Percentiles rank a stretch among this genome's conserved stretches.
Conservation (phyloP, 768 basidiomycete species). For the Gymnopilus junonius region DNA sequence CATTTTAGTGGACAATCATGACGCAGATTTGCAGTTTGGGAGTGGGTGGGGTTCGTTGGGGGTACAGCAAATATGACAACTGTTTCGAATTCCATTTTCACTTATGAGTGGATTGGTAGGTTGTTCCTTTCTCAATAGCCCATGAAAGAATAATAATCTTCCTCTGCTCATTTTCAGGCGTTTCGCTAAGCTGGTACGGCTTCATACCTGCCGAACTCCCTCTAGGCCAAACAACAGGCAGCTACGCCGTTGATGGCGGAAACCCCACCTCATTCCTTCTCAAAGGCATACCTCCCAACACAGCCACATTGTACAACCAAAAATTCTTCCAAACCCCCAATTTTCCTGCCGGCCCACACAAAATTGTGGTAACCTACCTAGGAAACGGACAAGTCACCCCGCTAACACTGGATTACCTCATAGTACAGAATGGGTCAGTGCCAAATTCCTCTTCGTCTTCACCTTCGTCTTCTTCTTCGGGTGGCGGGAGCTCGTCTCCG, state of each 20-base stretch:
- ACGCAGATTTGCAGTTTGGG: slow-evolving; percentile 25
- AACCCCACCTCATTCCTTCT: slow-evolving; percentile 21
- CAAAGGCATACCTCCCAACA: slow-evolving; percentile 16
- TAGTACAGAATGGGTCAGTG: slow-evolving; percentile 24
- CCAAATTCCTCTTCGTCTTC: neutral
- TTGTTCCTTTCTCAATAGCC: neutral
- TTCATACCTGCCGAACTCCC: slow-evolving; percentile 24
- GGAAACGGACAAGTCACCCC: slow-evolving; percentile 27
- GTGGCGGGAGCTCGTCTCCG: neutral
- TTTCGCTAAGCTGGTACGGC: slow-evolving; percentile 30
- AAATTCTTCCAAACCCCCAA: slow-evolving; percentile 28
- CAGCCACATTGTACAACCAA: slow-evolving; percentile 25
- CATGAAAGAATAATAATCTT: neutral
- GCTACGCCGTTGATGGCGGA: slow-evolving; percentile 27
- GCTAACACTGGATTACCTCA: slow-evolving; percentile 28
- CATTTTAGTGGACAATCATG: slow-evolving; percentile 22
- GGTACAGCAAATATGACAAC: slow-evolving; percentile 23
- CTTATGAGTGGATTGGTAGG: slow-evolving; percentile 29
- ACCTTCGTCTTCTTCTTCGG: too few relatives aligned
- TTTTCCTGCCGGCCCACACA: slow-evolving; percentile 23
- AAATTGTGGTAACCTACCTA: slow-evolving; percentile 24
- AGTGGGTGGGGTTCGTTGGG: slow-evolving; percentile 25
- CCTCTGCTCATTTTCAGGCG: slow-evolving; percentile 7
- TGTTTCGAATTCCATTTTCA: slow-evolving; percentile 14
- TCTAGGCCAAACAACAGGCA: slow-evolving; percentile 18